Conservation (phyloP, 2,329 filamentous ascomycete species). For the Arthroderma sp. region DNA sequence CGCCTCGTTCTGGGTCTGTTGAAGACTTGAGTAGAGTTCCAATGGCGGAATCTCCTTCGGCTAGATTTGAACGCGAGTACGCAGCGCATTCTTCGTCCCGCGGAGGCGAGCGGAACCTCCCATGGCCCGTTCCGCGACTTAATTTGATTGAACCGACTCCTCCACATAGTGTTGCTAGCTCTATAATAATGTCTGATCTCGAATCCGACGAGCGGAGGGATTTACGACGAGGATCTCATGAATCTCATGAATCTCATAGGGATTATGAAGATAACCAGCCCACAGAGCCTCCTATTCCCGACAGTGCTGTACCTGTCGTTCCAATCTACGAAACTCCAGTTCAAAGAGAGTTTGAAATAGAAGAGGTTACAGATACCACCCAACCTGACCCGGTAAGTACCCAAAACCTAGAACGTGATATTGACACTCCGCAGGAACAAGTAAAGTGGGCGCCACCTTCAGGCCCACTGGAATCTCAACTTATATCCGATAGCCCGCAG, state of each 20-base stretch:
- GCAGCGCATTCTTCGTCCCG: neutral
- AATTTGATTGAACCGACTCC: constrained; percentile 47
- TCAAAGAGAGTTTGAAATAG: too few species aligned
- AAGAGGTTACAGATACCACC: neutral
- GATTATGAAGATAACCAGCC: too few species aligned
- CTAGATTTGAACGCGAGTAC: neutral
- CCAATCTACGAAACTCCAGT: too few species aligned
- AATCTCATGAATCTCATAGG: too few species aligned
- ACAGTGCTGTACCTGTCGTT: too few species aligned
- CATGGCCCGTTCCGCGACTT: constrained; percentile 39
- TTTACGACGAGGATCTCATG: too few species aligned
- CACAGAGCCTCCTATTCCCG: too few species aligned
- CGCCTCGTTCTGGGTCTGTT: constrained; percentile 2
- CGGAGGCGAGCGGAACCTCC: constrained; percentile 14
- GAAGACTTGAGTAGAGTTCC: constrained; percentile 9
- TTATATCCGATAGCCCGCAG: too few species aligned
- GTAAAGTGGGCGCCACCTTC: too few species aligned
- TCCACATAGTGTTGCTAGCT: constrained; percentile 34
- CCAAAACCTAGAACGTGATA: neutral
- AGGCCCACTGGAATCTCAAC: too few species aligned
- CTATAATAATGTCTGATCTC: constrained; percentile 18
- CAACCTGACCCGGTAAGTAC: neutral
- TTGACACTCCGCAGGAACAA: too few species aligned
- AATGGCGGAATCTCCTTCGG: neutral
- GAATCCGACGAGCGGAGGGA: neutral